These are phyloP conservation scores for Cucurbita maxima DNA, from an alignment of 306 rosid genomes.

Conservation along the genomic window DNA sequence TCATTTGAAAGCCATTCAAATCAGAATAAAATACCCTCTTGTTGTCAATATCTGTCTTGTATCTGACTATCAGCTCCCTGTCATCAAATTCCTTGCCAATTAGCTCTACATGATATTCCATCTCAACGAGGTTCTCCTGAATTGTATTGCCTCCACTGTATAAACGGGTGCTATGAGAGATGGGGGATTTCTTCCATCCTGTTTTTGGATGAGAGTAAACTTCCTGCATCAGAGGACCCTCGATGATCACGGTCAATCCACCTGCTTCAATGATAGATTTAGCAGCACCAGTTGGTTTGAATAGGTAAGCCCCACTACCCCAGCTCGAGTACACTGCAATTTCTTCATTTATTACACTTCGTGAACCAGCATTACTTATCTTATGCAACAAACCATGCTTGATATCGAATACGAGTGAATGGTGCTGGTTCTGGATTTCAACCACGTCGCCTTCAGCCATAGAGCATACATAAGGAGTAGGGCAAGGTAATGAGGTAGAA, in stretches of 20 bases:
- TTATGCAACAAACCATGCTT: slow-evolving; percentile 65
- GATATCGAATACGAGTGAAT: slow-evolving; percentile 57
- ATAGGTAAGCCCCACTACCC: slow-evolving; percentile 88
- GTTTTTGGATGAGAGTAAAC: slow-evolving; percentile 76
- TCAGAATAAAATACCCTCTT: slow-evolving; percentile 69
- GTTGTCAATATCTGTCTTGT: slow-evolving; percentile 66
- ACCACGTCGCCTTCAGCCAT: slow-evolving; percentile 29
- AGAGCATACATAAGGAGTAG: slow-evolving; percentile 57
- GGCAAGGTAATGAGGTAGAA: slow-evolving; percentile 41
- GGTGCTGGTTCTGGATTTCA: slow-evolving; percentile 63
- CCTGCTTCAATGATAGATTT: slow-evolving; percentile 48
- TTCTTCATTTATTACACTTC: slow-evolving; percentile 58
- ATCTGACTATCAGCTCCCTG: slow-evolving; percentile 79
- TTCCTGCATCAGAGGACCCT: slow-evolving; percentile 83
- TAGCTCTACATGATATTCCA: slow-evolving; percentile 96
- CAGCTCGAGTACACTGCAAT: slow-evolving; percentile 64
- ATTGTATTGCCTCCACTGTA: slow-evolving; percentile 49
- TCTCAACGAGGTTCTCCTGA: slow-evolving; percentile 65
- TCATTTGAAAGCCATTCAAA: slow-evolving; percentile 91
- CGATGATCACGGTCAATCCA: slow-evolving; percentile 48
- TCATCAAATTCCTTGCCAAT: slow-evolving; percentile 47
- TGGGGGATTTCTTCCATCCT: slow-evolving; percentile 51
- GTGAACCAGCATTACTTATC: slow-evolving; percentile 25
- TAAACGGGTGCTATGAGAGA: slow-evolving; percentile 85
- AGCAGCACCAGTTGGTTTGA: slow-evolving; percentile 72